Evolutionary conservation across 768 basidiomycete species (phyloP).

Genomic region (Russula olivacea): DNA sequence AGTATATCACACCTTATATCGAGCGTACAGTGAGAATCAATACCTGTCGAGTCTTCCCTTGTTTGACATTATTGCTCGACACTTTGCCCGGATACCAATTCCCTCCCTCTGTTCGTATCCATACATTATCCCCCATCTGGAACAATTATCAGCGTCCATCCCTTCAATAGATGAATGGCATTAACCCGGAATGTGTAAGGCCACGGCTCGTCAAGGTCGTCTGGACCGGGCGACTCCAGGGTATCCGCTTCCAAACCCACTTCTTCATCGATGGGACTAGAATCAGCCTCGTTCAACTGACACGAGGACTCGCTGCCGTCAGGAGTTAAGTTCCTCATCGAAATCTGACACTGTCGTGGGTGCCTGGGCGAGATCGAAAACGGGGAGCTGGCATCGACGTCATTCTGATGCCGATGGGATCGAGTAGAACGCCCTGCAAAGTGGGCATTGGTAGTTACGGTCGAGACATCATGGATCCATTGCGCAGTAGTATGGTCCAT

Average conservation of each 20-base stretch:
- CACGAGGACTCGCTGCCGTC: slow-evolving; percentile 1
- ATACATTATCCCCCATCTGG: slow-evolving; percentile 20
- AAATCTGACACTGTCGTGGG: not conserved
- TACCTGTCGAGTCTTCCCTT: slow-evolving; percentile 23
- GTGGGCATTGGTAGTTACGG: not conserved
- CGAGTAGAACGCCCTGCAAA: not conserved
- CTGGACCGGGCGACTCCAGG: slow-evolving; percentile 13
- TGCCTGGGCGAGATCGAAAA: not conserved
- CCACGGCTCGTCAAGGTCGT: slow-evolving; percentile 25
- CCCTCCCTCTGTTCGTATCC: slow-evolving; percentile 24
- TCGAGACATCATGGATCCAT: slow-evolving; percentile 9
- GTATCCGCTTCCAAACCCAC: slow-evolving; percentile 8
- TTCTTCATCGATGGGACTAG: not conserved
- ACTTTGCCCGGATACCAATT: slow-evolving; percentile 22
- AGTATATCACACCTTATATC: not conserved
- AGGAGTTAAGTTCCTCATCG: slow-evolving; percentile 3
- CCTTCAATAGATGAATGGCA: not conserved
- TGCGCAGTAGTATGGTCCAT: slow-evolving; percentile 13
- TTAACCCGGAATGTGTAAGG: slow-evolving; percentile 19
- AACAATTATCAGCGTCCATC: slow-evolving; percentile 1
- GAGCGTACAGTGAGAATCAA: not conserved
- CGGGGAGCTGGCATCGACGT: not conserved
- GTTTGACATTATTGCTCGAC: slow-evolving; percentile 18
- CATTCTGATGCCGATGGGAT: not conserved
- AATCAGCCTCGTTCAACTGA: not conserved